Evolutionary conservation across 768 basidiomycete genomes (phyloP).

Genomic region (Lactarius sp.): DNA sequence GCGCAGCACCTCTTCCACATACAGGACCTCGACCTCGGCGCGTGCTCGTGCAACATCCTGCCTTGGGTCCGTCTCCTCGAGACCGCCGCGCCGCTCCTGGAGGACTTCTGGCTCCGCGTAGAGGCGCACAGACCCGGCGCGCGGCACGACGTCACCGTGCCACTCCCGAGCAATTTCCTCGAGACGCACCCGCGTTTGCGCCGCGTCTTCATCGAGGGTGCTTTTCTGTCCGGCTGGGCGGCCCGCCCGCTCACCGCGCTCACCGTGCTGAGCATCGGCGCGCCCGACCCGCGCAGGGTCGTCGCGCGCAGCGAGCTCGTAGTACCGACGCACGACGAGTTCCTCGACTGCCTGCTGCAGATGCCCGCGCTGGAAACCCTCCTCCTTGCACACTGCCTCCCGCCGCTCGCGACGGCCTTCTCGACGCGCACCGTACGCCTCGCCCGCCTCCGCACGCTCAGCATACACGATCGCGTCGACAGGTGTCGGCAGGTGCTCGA

Average conservation of each 20-base stretch:
- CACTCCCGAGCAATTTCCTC: conserved; percentile 12
- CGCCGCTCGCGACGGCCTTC: not conserved
- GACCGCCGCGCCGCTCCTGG: conserved; percentile 11
- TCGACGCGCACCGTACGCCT: conserved; percentile 6
- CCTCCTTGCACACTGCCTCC: conserved; percentile 15
- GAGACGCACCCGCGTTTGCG: conserved; percentile 14
- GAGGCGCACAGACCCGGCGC: not conserved
- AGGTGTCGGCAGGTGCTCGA: conserved; percentile 15
- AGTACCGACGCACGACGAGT: not conserved
- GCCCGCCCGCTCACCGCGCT: conserved; percentile 1
- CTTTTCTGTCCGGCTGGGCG: conserved; percentile 7
- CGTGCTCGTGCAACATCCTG: conserved; percentile 1
- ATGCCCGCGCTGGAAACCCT: conserved; percentile 14
- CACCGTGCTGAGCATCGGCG: not conserved
- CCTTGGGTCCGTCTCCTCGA: conserved; percentile 6
- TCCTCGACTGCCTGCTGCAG: conserved; percentile 8
- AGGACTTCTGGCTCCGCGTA: conserved; percentile 1
- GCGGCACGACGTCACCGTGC: not conserved
- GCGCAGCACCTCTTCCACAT: conserved; percentile 16
- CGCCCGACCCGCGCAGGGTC: conserved; percentile 8
- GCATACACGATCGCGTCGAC: conserved; percentile 11
- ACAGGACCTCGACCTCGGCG: conserved; percentile 8
- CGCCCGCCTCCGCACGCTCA: not conserved
- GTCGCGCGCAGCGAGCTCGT: not conserved
- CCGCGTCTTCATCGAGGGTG: conserved; percentile 1